Conservation (phyloP, 176 grass and related monocot genomes). For the Musa schizocarpa region DNA sequence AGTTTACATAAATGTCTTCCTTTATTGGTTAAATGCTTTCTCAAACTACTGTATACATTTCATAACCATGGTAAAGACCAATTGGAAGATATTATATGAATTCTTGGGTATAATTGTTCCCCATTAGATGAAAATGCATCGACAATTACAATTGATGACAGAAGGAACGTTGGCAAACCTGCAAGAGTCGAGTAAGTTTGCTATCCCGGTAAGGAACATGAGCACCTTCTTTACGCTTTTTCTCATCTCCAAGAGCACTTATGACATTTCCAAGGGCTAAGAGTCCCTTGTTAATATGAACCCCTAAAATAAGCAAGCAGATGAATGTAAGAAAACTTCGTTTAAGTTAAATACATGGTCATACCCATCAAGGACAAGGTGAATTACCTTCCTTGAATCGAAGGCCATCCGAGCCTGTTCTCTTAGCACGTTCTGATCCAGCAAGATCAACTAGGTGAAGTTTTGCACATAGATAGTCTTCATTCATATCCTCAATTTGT, state of each 20-base stretch:
- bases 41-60: background rate
- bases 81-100: too few relatives aligned
- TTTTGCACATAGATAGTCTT: constrained; percentile 96
- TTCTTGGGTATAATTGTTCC: too few relatives aligned
- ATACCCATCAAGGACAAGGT: constrained; percentile 7
- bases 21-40: too few relatives aligned
- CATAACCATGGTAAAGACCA: background rate
- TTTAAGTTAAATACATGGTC: background rate
- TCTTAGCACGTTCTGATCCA: constrained; percentile 89
- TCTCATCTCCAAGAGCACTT: constrained; percentile 98
- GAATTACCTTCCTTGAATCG: constrained; percentile 96
- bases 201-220: constrained; percentile 98
- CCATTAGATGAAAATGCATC: too few relatives aligned
- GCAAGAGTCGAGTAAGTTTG: constrained; percentile 96
- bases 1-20: too few relatives aligned
- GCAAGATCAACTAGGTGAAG: constrained; percentile 97
- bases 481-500: constrained; percentile 70
- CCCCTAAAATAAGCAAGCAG: constrained; percentile 43
- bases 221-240: constrained; percentile 95
- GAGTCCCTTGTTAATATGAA: constrained; percentile 96
- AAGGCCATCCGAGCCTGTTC: constrained; percentile 96
- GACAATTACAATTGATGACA: background rate
- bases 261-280: constrained; percentile 98
- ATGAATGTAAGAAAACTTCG: background rate
- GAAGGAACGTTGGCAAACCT: constrained; percentile 34